Evolutionary conservation across 202 grass and related monocot genomes (phyloP).

Genomic region (Sporobolus alterniflorus): DNA sequence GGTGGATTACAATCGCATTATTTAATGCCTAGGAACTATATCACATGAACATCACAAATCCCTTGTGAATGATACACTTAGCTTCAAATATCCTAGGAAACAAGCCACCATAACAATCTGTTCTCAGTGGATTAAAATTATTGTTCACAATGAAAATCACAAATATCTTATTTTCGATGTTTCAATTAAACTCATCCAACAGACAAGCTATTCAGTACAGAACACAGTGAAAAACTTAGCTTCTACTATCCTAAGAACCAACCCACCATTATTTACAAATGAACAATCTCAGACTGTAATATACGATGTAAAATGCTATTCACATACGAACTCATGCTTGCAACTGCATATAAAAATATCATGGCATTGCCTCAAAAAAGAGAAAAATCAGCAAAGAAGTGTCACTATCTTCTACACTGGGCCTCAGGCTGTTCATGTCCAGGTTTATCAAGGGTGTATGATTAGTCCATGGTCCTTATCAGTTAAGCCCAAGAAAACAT

Average conservation of each 20-base stretch:
- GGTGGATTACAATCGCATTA: neutral
- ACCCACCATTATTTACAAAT: neutral
- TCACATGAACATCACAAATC: too few relatives aligned
- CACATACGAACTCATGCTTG: neutral
- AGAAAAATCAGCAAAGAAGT: neutral
- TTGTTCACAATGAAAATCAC: neutral
- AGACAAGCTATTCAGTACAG: neutral
- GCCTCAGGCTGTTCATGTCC: neutral
- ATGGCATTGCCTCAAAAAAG: neutral
- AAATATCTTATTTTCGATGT: neutral
- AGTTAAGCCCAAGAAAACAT: neutral
- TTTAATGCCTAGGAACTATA: neutral
- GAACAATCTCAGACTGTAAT: neutral
- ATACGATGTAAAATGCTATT: neutral
- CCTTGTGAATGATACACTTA: too few relatives aligned
- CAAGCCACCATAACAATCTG: too few relatives aligned
- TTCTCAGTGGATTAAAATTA: too few relatives aligned
- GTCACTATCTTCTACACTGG: neutral
- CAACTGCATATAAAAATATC: neutral
- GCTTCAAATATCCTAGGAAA: too few relatives aligned
- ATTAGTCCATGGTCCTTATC: neutral
- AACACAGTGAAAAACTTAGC: neutral
- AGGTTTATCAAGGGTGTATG: neutral
- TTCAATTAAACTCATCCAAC: neutral
- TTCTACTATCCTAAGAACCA: neutral